These are phyloP conservation scores for Cucumis melo DNA, from an alignment of 306 rosid species.

Conservation along the genomic window DNA sequence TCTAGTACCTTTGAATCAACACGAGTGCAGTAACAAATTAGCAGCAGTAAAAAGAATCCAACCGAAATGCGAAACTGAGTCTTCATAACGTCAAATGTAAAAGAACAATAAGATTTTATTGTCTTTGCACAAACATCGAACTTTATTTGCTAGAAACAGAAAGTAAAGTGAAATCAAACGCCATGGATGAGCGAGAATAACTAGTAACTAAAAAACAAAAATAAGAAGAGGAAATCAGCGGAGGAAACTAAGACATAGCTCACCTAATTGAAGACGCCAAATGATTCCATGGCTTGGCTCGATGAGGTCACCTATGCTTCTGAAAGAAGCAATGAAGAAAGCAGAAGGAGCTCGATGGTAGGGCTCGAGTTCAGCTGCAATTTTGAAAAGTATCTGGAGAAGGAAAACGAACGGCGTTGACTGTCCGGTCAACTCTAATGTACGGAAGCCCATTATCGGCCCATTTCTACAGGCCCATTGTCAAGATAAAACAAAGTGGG, in stretches of 20 bases:
- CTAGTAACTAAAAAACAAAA: background rate
- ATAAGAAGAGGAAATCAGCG: background rate
- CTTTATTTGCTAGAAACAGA: background rate
- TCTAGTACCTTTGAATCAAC: constrained; percentile 21
- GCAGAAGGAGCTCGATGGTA: background rate
- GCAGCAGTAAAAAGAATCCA: constrained; percentile 17
- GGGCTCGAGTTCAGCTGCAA: background rate
- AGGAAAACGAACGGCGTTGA: background rate
- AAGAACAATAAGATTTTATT: background rate
- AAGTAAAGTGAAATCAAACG: background rate
- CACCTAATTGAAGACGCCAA: background rate
- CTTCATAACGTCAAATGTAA: constrained; percentile 21
- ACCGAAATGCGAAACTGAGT: constrained; percentile 17
- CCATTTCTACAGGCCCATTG: background rate
- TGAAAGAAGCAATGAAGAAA: background rate
- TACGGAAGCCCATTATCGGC: background rate
- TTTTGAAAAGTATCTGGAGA: background rate
- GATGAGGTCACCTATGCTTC: background rate
- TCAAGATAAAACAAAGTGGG: background rate
- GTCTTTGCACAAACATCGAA: background rate
- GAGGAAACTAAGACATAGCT: background rate
- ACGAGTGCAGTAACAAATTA: constrained; percentile 12
- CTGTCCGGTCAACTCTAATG: background rate
- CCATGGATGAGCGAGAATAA: background rate
- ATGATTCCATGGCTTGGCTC: background rate